Base-by-base conservation (phyloP, 495 filamentous ascomycete species). In the Penicillium odoratum region DNA sequence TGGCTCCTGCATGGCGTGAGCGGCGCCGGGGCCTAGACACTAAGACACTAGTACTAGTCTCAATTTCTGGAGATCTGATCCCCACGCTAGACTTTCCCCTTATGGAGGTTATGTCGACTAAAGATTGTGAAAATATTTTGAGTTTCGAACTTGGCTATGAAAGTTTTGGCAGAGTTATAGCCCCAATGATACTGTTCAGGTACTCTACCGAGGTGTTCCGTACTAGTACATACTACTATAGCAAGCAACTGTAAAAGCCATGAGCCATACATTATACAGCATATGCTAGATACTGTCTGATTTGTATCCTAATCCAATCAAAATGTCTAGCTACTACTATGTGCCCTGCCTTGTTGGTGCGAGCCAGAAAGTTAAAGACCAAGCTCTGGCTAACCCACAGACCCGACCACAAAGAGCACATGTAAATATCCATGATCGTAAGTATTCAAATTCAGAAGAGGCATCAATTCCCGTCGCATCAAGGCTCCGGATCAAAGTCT, bases 1-100 rank as follows among this genome's bases (percentile, higher is more conserved):
- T 31, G 31, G 48, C 48, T 38, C 7, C 21, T 51, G 48, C 48
- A 51, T 36, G 48, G 48, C 48, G 48, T 31, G 15, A 51, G 48
- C 48, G 48, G 38, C 15, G 15, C n/a, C 13, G 38, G 13, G 11
- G 38, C 13, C 15, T 40, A 31, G 46, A 30, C 26, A 16, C 46
- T 15, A 48, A 48, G 46, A 16, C 46, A 21, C 21, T 21, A n/a
- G n/a, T n/a, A 31, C 46, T 48, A 48, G 46, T 48, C 46, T 48
- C 28, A 48, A 47, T 31, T 7, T 30, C 10, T 31, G 46, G 46
- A 28, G 46, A 29, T 48, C 46, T 30, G 46, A 48, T 29, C 46
- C 46, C 46, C 46, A 28, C 46, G 46, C 46, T 30, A 48, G 46
- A 48, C 26, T 48, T 48, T 13, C 46, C 46, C 15, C 15, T 48